Conservation (phyloP, 2,329 filamentous ascomycete genomes). For the Exophiala calicioides region DNA sequence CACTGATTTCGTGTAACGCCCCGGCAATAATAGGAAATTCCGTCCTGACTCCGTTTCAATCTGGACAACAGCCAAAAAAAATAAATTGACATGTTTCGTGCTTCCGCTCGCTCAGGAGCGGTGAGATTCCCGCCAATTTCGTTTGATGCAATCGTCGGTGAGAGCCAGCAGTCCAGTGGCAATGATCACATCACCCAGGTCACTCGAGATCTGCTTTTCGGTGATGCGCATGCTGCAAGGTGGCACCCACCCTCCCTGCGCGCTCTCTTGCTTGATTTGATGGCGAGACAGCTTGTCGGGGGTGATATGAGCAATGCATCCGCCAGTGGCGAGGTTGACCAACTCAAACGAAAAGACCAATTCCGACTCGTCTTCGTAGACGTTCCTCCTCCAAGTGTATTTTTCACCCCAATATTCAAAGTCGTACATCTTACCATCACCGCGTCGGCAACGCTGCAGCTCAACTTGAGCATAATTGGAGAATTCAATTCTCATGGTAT, state of each 20-base stretch:
- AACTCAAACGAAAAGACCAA: slow-evolving; percentile 77
- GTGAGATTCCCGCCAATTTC: slow-evolving; percentile 62
- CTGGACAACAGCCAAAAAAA: slow-evolving; percentile 9
- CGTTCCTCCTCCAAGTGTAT: slow-evolving; percentile 80
- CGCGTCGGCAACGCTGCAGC: slow-evolving; percentile 62
- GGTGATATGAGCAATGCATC: slow-evolving; percentile 78
- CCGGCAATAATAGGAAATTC: slow-evolving; percentile 14
- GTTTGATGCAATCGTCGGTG: slow-evolving; percentile 87
- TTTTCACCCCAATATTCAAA: slow-evolving; percentile 90
- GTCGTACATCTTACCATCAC: slow-evolving; percentile 75
- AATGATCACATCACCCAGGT: slow-evolving; percentile 69
- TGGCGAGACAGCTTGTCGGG: slow-evolving; percentile 72
- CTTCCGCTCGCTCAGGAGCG: slow-evolving; percentile 15
- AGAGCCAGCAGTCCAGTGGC: slow-evolving; percentile 86
- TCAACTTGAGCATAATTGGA: slow-evolving; percentile 96
- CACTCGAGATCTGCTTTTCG: slow-evolving; percentile 65
- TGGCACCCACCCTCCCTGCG: slow-evolving; percentile 84
- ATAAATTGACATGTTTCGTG: slow-evolving; percentile 13
- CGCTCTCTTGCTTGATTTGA: slow-evolving; percentile 70
- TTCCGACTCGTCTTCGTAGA: slow-evolving; percentile 65
- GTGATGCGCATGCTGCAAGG: slow-evolving; percentile 90
- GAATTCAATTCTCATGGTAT: slow-evolving; percentile 87
- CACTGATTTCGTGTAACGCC: slow-evolving; percentile 18
- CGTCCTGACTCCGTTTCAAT: slow-evolving; percentile 6
- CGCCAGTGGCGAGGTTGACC: slow-evolving; percentile 64